Evolutionary conservation across 305 asterid species (phyloP), one percentile per base, ranked within the genome.

Genomic region (Euphrasia arctica): DNA sequence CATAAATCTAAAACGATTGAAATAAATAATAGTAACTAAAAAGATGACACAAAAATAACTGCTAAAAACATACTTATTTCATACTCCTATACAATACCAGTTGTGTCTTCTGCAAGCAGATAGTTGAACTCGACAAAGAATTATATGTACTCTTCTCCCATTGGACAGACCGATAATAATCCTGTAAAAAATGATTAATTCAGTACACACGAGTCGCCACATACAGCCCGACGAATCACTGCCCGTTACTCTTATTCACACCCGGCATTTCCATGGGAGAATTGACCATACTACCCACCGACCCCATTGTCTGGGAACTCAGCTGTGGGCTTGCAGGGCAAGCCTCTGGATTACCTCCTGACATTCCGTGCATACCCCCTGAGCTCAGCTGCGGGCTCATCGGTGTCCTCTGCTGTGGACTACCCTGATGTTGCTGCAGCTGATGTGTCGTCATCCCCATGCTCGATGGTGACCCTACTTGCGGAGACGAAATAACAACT

Each of bases 301-400:
- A 93, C 68, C 95, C 95, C 84, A 89, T 25, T 15, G 98, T 90
- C 83, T 90, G 98, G 7, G 96, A 90, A 66, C 97, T 90, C 80
- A 93, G 67, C 81, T 87, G 98, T 28, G 98, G 98, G 76, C 97
- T 93, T 13, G 96, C 83, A 4, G 98, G 98, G 59, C 95, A 83
- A 52, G 88, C 90, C 69, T 93, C 98, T 27, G 82, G 83, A 67
- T 87, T 90, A 69, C 78, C 87, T 56, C 82, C 80, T 58, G 67
- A 78, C 77, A 84, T 74, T n/a, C 86, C 70, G 70, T 90, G 96
- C 50, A 90, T 82, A 65, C 87, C 88, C 69, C 99, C 99, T 1
- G 96, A 90, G 77, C 96, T 93, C 60, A 93, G 72, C 49, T 93
- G 99, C 61, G 97, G 99, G 80, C 97, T 93, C 95, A 86, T 83